A percentile compares a stretch with the other conserved stretches of the same genome.
Evolutionary conservation across 116 monocot genomes (phyloP).

Genomic region (Papilionanthe hybrid): DNA sequence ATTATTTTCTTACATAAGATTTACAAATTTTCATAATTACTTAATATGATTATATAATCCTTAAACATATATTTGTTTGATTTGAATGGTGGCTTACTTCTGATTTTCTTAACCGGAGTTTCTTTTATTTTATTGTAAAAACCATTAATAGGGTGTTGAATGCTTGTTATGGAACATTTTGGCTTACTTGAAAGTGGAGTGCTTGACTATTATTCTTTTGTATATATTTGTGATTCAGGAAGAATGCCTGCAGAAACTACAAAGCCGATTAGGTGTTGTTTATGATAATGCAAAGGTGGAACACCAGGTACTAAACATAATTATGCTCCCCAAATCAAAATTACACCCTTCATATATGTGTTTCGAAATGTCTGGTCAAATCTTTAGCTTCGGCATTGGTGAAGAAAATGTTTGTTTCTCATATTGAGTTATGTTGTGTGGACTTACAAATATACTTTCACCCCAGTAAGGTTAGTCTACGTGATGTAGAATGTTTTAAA

Average conservation of each 20-base stretch:
- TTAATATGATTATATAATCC: background rate
- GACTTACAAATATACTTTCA: too few species aligned
- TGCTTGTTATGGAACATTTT: background rate
- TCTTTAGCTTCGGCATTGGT: too few species aligned
- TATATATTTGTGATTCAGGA: conserved; percentile 45
- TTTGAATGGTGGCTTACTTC: background rate
- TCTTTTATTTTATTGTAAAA: background rate
- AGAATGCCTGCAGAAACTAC: conserved; percentile 62
- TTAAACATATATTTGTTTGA: background rate
- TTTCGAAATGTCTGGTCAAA: too few species aligned
- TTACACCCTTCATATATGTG: too few species aligned
- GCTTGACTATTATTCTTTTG: background rate
- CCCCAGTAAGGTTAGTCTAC: too few species aligned
- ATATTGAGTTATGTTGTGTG: too few species aligned
- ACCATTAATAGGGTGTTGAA: background rate
- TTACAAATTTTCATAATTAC: background rate
- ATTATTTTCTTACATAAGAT: background rate
- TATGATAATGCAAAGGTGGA: conserved; percentile 76
- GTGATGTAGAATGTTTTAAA: too few species aligned
- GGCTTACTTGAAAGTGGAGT: background rate
- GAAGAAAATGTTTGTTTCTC: too few species aligned
- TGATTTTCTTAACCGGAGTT: background rate
- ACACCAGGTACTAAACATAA: conserved; percentile 60
- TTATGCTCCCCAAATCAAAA: too few species aligned
- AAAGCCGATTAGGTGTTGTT: conserved; percentile 61